Percentiles rank a stretch among this genome's conserved stretches.
Evolutionary conservation across 73 alveolate genomes (phyloP).

Genomic region (Paraurostyla sp.): DNA sequence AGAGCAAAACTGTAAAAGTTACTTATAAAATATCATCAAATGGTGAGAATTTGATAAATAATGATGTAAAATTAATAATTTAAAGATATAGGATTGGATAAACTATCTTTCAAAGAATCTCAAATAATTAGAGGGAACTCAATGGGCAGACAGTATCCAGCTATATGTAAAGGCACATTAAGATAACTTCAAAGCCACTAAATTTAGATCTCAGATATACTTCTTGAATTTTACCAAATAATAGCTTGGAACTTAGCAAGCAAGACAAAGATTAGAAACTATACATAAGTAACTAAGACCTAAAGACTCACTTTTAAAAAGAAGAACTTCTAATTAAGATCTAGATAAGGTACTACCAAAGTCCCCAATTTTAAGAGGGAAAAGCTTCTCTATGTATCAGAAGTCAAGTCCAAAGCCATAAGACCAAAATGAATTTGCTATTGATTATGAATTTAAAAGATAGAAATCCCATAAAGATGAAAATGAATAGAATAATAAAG

Average conservation of each 20-base stretch:
- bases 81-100: not conserved
- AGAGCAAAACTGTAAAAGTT: not conserved
- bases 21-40: not conserved
- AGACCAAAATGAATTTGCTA: not conserved
- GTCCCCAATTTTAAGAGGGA: too few species aligned
- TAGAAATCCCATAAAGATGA: too few species aligned
- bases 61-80: not conserved
- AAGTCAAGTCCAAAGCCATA: not conserved
- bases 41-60: not conserved
- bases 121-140: not conserved
- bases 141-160: not conserved
- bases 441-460: not conserved
- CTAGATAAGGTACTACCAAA: too few species aligned
- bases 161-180: not conserved
- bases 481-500: not conserved
- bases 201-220: constrained; percentile 15
- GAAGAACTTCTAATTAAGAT: too few species aligned
- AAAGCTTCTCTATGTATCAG: not conserved
- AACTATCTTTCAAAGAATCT: not conserved
- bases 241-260: not conserved
- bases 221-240: not conserved
- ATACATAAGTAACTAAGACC: too few species aligned
- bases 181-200: not conserved
- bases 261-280: too few species aligned
- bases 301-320: too few species aligned